Percentiles rank a stretch among this genome's conserved stretches.
Conservation (phyloP, 2,329 filamentous ascomycete species). For the Colletotrichum noveboracense region DNA sequence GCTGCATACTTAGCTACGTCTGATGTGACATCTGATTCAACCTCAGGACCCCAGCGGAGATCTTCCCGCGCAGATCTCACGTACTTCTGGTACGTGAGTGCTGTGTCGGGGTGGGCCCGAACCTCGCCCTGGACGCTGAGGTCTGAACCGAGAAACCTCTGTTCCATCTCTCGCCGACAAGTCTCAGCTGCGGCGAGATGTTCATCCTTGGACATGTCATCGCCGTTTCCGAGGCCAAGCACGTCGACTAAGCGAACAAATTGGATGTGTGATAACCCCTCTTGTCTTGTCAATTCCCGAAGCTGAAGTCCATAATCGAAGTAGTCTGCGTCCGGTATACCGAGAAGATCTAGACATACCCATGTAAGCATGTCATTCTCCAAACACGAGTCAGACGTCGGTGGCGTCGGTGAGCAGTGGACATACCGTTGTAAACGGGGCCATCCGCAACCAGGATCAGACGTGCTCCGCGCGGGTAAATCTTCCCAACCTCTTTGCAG, state of each 20-base stretch:
- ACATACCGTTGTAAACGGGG: not conserved
- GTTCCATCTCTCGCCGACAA: not conserved
- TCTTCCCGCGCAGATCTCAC: not conserved
- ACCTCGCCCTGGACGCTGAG: not conserved
- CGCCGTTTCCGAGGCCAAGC: not conserved
- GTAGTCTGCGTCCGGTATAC: not conserved
- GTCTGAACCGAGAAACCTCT: not conserved
- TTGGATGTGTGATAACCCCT: not conserved
- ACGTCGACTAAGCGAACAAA: not conserved
- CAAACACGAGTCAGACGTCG: not conserved
- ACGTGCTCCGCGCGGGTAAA: not conserved
- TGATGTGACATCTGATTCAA: not conserved
- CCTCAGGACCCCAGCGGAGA: not conserved
- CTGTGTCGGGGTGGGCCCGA: not conserved
- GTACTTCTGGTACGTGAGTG: not conserved
- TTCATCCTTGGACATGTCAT: not conserved
- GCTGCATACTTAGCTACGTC: not conserved
- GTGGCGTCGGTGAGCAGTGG: not conserved
- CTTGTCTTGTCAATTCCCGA: not conserved
- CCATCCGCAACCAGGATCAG: not conserved
- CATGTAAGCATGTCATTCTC: not conserved
- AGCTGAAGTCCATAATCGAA: slow-evolving; percentile 6
- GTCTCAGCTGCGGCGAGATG: not conserved
- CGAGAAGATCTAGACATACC: not conserved
- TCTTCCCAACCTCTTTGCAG: not conserved